Evolutionary conservation across 305 asterid species (phyloP), one percentile per base, ranked within the genome.

Genomic region (Solanum hybrid): DNA sequence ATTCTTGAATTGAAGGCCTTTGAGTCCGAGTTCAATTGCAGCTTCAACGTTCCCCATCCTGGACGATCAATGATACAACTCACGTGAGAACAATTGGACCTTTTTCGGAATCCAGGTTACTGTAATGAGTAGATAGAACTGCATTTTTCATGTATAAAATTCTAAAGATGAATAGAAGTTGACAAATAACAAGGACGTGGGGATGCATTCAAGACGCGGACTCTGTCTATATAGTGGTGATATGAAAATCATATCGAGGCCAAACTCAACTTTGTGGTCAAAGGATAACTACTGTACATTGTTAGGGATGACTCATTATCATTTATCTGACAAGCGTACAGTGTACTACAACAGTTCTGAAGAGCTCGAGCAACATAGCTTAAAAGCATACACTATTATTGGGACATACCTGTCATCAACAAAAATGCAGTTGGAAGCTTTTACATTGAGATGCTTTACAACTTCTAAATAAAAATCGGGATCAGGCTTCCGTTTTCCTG

Each of bases 401-500:
- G 76, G 77, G 77, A 6, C 51, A 85, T 92, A 97, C 99, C 98
- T 96, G 96, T 97, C 99, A 93, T 97, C 99, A 81, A 97, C 87
- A 91, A 97, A 96, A 78, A 96, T 91, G 86, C 99, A 96, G 90
- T 91, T 92, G 78, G 92, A 92, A 31, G 98, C 96, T 84, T 95
- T 94, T n/a, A 97, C 94, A 33, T 94, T 91, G 34, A 96, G 95
- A 92, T 94, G 95, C 93, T 95, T 93, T 93, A 93, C 89, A 46
- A 95, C 96, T 90, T 96, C 97, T 89, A 67, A 87, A 92, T 94
- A 97, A 93, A 95, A 94, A 2, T 92, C 94, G n/a, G 94, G 94
- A 90, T 97, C 98, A 80, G 99, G 99, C 92, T 97, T 96, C 92
- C 98, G 95, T 94, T 95, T 96, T 90, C 99, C 99, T 97, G 92